Evolutionary conservation across 1,284 basidiomycete species (phyloP).

Genomic region (Athelia sp.): DNA sequence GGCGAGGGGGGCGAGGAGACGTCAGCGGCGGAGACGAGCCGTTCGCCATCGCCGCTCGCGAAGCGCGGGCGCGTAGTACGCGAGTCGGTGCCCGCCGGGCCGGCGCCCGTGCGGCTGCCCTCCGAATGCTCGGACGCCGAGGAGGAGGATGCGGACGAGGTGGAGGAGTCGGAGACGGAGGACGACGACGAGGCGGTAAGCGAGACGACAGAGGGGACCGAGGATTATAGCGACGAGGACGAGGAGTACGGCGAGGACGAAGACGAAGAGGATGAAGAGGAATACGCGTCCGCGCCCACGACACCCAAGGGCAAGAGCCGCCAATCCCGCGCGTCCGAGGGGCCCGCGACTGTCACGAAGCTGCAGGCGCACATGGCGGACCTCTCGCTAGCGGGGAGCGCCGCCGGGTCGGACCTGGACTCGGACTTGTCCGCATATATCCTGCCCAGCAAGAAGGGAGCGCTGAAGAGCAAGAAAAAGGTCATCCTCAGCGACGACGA

Average conservation of each 20-base stretch:
- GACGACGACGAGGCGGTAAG: no score
- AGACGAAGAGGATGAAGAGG: conserved; percentile 21
- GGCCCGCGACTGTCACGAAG: background rate
- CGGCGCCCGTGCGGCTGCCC: conserved; percentile 3
- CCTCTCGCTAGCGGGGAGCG: background rate
- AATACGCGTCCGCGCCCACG: background rate
- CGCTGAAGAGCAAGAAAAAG: background rate
- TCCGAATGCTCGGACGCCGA: conserved; percentile 7
- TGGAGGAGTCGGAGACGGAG: no score
- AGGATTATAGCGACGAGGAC: conserved; percentile 16
- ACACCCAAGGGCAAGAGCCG: conserved; percentile 1
- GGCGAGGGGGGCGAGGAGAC: no score
- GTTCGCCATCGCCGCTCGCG: conserved; percentile 6
- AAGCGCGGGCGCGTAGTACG: conserved; percentile 6
- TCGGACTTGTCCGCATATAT: background rate
- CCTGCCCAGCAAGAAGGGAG: background rate
- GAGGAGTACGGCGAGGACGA: conserved; percentile 19
- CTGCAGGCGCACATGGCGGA: background rate
- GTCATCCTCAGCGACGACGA: background rate
- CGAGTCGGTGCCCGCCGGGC: conserved; percentile 17
- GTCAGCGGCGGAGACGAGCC: background rate
- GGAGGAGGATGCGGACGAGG: conserved; percentile 6
- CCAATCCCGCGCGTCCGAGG: background rate
- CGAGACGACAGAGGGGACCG: conserved; percentile 15
- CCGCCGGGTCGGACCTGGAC: background rate